Evolutionary conservation across 225 moss, liverwort and hornwort species (phyloP).

Genomic region (Physcomitrellopsis africana): DNA sequence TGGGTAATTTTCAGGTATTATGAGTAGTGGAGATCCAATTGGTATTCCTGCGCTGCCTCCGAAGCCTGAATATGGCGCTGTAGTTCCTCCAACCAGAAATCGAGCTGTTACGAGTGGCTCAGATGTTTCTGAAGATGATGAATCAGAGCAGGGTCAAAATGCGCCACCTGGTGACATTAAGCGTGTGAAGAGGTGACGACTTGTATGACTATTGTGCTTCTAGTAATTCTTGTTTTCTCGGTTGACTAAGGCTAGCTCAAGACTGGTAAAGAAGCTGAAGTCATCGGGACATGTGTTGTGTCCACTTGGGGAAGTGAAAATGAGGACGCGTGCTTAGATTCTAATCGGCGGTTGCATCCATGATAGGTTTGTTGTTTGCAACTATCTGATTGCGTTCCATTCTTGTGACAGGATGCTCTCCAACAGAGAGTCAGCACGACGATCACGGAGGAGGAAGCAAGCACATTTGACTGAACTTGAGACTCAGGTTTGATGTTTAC

Average conservation of each 20-base stretch:
- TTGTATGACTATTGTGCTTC: conserved; percentile 26
- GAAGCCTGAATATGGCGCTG: conserved; percentile 62
- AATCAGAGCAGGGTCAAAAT: conserved; percentile 65
- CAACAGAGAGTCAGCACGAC: conserved; percentile 94
- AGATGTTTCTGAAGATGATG: conserved; percentile 88
- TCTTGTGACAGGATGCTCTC: conserved; percentile 78
- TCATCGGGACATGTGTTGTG: not conserved
- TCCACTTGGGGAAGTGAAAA: not conserved
- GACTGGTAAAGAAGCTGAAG: conserved; percentile 2
- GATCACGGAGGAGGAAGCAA: conserved; percentile 97
- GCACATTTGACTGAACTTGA: conserved; percentile 90
- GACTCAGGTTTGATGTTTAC: conserved; percentile 65
- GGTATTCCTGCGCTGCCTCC: conserved; percentile 84
- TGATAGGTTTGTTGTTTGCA: not conserved
- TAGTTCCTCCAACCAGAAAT: conserved; percentile 42
- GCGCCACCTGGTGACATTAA: conserved; percentile 82
- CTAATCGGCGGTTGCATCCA: no score
- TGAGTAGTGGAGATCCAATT: conserved; percentile 45
- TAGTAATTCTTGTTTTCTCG: conserved; percentile 12
- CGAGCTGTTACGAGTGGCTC: conserved; percentile 84
- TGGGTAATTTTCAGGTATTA: conserved; percentile 16
- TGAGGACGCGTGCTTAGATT: no score
- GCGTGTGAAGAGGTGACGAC: conserved; percentile 84
- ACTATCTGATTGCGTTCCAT: conserved; percentile 27
- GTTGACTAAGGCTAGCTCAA: not conserved